phyloP scores from a whole-genome alignment of 2,329 filamentous ascomycete species.

The Scopulariopsis brevicaulis region DNA sequence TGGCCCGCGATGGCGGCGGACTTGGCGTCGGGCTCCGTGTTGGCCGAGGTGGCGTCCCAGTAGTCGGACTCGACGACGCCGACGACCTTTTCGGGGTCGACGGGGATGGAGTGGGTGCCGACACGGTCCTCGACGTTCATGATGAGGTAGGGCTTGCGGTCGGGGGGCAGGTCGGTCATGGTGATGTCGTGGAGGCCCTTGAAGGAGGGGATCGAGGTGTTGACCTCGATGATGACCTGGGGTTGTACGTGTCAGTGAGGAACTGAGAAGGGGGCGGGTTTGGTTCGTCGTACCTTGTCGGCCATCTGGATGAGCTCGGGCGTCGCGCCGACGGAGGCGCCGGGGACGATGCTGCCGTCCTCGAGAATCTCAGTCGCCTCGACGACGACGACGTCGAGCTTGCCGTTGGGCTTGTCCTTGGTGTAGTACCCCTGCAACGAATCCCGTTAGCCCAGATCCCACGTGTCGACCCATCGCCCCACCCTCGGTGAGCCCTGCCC shows the following conservation, averaged over 20 bases:
- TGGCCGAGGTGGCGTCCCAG: constrained; percentile 62
- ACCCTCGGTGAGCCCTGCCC: background rate
- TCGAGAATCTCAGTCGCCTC: constrained; percentile 81
- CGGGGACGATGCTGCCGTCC: constrained; percentile 79
- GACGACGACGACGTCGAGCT: constrained; percentile 72
- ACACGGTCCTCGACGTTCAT: constrained; percentile 81
- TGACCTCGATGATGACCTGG: constrained; percentile 79
- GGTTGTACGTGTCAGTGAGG: background rate
- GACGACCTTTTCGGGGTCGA: constrained; percentile 76
- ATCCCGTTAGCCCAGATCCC: background rate
- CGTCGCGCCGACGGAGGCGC: constrained; percentile 74
- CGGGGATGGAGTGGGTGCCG: constrained; percentile 68
- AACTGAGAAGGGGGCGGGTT: background rate
- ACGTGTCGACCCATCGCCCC: background rate
- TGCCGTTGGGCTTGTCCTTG: constrained; percentile 61
- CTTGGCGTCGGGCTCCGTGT: constrained; percentile 62
- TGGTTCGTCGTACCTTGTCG: constrained; percentile 48
- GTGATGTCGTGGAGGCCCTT: constrained; percentile 87
- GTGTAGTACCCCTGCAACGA: constrained; percentile 62
- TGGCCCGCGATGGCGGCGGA: constrained; percentile 66
- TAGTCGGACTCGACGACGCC: constrained; percentile 80
- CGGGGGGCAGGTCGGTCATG: constrained; percentile 73
- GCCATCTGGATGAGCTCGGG: constrained; percentile 85
- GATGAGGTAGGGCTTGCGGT: constrained; percentile 75
- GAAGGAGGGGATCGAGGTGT: constrained; percentile 74